phyloP scores from a whole-genome alignment of 345 rosid genomes.

The Camelina neglecta region DNA sequence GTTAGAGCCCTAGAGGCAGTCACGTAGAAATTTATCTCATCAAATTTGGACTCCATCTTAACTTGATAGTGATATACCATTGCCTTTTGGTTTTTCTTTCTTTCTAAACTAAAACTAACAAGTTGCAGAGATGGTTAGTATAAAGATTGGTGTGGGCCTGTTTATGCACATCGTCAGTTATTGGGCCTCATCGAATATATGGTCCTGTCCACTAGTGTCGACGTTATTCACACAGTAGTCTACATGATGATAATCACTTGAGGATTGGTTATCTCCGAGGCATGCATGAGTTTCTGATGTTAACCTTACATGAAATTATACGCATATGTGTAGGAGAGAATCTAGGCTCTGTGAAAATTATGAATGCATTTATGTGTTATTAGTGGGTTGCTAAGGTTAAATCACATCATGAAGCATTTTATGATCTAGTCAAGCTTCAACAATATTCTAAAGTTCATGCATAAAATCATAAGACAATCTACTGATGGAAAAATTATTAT shows the following conservation, averaged over 20 bases:
- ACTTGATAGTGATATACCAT: neutral
- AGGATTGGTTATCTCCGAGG: conserved; percentile 3
- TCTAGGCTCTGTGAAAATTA: conserved; percentile 2
- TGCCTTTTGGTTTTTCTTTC: too few relatives aligned
- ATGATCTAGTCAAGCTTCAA: conserved; percentile 32
- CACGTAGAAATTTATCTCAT: neutral
- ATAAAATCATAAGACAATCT: conserved; percentile 14
- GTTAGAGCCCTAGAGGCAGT: neutral
- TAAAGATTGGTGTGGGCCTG: neutral
- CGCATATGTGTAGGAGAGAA: conserved; percentile 6
- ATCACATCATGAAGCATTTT: conserved; percentile 38
- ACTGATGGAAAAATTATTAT: neutral
- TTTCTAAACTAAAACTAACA: too few relatives aligned
- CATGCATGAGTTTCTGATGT: conserved; percentile 26
- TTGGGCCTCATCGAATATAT: conserved; percentile 15
- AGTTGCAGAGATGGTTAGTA: too few relatives aligned
- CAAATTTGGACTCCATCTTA: neutral
- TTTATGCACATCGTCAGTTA: conserved; percentile 10
- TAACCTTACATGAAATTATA: conserved; percentile 24
- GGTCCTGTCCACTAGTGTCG: neutral
- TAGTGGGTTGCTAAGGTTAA: conserved; percentile 31
- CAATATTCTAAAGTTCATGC: conserved; percentile 23
- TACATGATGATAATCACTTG: neutral
- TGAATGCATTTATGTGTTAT: neutral
- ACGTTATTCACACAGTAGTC: neutral